A percentile compares a stretch with the other conserved stretches of the same genome.
Evolutionary conservation across 2,329 filamentous ascomycete genomes (phyloP).

Genomic region (Botryotinia globosa): DNA sequence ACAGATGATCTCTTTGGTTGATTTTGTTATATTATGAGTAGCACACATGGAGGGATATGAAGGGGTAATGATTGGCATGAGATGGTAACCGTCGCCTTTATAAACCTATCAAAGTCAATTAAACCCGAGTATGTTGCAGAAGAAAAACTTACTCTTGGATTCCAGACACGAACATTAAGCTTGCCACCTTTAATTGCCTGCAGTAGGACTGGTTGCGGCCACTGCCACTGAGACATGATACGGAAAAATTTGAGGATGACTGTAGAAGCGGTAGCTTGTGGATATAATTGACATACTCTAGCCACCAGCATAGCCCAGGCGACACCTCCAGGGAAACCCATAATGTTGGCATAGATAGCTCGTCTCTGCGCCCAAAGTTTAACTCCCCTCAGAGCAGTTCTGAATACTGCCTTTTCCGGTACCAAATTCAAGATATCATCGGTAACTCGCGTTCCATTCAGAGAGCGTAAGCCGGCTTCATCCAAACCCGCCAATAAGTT

Average conservation of each 20-base stretch:
- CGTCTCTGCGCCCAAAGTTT: conserved; percentile 95
- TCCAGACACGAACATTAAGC: conserved; percentile 85
- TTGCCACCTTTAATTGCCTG: conserved; percentile 83
- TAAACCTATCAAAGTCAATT: conserved; percentile 30
- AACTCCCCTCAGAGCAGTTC: conserved; percentile 82
- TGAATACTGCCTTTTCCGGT: conserved; percentile 85
- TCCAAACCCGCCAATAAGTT: conserved; percentile 81
- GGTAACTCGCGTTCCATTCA: conserved; percentile 93
- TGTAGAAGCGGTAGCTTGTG: conserved; percentile 82
- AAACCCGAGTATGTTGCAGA: conserved; percentile 21
- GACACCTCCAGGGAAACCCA: conserved; percentile 93
- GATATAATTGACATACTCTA: conserved; percentile 92
- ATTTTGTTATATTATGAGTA: conserved; percentile 88
- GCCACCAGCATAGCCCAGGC: conserved; percentile 98
- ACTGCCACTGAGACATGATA: conserved; percentile 86
- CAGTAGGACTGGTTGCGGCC: conserved; percentile 89
- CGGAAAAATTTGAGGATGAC: conserved; percentile 93
- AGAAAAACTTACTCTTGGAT: conserved; percentile 67
- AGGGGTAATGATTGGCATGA: conserved; percentile 98
- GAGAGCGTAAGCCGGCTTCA: conserved; percentile 79
- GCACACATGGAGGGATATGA: conserved; percentile 98
- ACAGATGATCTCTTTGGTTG: conserved; percentile 80
- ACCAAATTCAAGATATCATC: conserved; percentile 88
- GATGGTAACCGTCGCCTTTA: conserved; percentile 66
- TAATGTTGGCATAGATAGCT: conserved; percentile 92